Evolutionary conservation across 805 yeast species (phyloP).

Genomic region (Hanseniaspora pseudoguilliermondii): DNA sequence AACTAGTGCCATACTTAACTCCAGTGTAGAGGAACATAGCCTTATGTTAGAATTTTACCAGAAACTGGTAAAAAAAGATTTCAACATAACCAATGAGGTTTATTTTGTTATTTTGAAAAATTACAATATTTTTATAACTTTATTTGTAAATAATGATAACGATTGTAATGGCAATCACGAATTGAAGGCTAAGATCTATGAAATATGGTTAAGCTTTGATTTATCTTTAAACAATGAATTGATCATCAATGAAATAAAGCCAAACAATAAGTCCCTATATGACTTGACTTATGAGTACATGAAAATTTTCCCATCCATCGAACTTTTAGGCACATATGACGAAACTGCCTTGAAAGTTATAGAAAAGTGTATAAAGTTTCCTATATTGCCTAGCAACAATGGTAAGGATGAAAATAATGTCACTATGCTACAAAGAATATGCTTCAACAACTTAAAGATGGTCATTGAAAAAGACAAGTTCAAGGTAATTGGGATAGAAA

Average conservation of each 20-base stretch:
- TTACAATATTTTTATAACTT: neutral
- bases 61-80: neutral
- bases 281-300: slow-evolving; percentile 5
- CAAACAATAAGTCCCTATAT: slow-evolving; percentile 1
- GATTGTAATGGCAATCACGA: neutral
- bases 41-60: neutral
- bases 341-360: slow-evolving; percentile 3
- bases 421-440: slow-evolving; percentile 8
- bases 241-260: slow-evolving; percentile 9
- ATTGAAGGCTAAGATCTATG: neutral
- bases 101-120: neutral
- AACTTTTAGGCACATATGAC: neutral
- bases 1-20: neutral
- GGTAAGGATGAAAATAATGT: slow-evolving; percentile 5
- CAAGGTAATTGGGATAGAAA: neutral
- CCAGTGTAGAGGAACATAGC: neutral
- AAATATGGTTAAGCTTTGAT: slow-evolving; percentile 8
- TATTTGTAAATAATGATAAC: neutral
- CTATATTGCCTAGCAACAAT: slow-evolving; percentile 2
- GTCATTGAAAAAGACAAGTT: neutral
- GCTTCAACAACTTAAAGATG: slow-evolving; percentile 1
- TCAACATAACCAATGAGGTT: neutral
- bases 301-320: slow-evolving; percentile 1
- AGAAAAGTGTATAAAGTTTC: slow-evolving; percentile 9
- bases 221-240: slow-evolving; percentile 5